These are phyloP conservation scores for Tricholoma sp. DNA, from an alignment of 768 basidiomycete species.

Conservation along the genomic window DNA sequence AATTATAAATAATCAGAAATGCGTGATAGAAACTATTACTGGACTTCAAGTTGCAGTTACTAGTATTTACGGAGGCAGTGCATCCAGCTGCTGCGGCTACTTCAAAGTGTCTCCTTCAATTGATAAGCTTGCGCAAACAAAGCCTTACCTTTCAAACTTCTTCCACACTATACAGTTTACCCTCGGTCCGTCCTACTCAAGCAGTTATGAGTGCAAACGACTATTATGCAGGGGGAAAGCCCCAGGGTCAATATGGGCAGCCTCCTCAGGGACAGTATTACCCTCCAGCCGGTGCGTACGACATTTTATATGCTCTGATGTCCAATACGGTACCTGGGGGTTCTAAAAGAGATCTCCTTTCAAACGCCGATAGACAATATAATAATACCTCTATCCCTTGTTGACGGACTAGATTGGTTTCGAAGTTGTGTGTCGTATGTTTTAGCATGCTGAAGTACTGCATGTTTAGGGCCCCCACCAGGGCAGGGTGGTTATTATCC, in stretches of 20 bases:
- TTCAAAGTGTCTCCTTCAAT: neutral
- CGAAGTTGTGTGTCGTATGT: neutral
- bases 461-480: conserved; percentile 41
- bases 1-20: no score
- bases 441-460: neutral
- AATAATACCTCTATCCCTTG: neutral
- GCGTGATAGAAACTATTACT: no score
- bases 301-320: neutral
- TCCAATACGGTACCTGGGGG: neutral
- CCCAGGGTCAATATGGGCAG: conserved; percentile 44
- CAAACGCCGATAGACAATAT: neutral
- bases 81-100: neutral
- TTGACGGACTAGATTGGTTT: neutral
- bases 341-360: neutral
- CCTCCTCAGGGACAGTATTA: conserved; percentile 43
- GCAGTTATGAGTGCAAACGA: conserved; percentile 66
- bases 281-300: conserved; percentile 30
- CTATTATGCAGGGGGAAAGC: conserved; percentile 54
- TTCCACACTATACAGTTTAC: conserved; percentile 5
- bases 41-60: no score
- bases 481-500: conserved; percentile 67
- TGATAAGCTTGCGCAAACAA: conserved; percentile 25
- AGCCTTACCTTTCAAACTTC: conserved; percentile 6
- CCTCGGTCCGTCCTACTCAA: conserved; percentile 10
- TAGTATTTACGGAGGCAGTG: neutral